Evolutionary conservation across 2,329 filamentous ascomycete genomes (phyloP), one percentile per base, ranked within the genome.

Genomic region (Colletotrichum tofieldiae): DNA sequence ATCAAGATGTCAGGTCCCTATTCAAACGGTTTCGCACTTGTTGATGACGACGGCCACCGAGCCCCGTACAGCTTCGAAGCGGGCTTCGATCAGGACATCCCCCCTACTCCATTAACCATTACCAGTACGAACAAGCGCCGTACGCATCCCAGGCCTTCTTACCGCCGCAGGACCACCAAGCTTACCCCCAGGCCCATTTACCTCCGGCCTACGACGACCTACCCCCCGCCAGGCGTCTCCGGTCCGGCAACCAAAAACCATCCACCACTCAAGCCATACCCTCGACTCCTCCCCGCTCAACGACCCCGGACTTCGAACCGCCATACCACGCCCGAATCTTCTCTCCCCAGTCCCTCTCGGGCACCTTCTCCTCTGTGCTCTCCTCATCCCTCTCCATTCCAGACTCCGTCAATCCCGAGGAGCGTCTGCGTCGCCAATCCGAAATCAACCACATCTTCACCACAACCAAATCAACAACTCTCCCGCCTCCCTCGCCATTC

Each of bases 381-480:
- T 68, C 76, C 12, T 72, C 76, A 20, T 67, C 75, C 12, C 69
- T 81, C 35, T 12, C n/a, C 8, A 62, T 81, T 2, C 79, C 77
- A 0, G 3, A 7, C 8, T 47, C 54, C 68, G 35, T 78, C 12
- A 2, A 39, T 20, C 8, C 65, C 1, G n/a, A 66, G 0, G 78
- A 82, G 52, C 61, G 68, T n/a, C 8, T 29, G 6, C 73, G 71
- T 7, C 77, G 78, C 3, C 41, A 76, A 16, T 29, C 8, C 7
- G 75, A 71, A 8, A 71, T 82, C 56, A 74, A 18, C 8, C 18
- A 1, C 79, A 81, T 64, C 67, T 80, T 1, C 29, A 59, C 5
- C 45, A 56, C 23, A 79, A 80, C 45, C 55, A 41, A 14, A 14
- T 26, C 9, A 67, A 77, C 7, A 78, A 79, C 5, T 79, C 82